Evolutionary conservation across 306 rosid genomes (phyloP), one percentile per base, ranked within the genome.

Genomic region (Quercus suber): DNA sequence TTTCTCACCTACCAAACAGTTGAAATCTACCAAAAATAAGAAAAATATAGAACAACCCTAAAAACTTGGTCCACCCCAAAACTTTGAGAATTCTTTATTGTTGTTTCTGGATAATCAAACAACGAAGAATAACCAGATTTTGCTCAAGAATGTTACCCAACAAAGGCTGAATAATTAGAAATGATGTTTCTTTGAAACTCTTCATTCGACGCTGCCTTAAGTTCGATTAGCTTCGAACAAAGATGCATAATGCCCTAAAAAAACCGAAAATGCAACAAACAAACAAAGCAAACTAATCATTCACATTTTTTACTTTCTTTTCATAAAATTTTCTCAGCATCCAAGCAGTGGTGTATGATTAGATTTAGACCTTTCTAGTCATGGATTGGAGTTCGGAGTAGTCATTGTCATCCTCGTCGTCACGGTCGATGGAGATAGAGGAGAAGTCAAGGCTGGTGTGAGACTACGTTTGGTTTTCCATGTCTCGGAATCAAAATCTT

Each of bases 181-280:
- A 86, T 80, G 3, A 92, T 81, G 82, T 83, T 89, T 73, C 73
- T 82, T 52, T 84, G 89, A 70, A 94, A 90, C 59, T 87, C 96
- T 57, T 84, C 90, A 81, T 71, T 80, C 21, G 97, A 93, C 37
- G 82, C 93, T 55, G 55, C 88, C 90, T 89, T 88, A 31, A 94
- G 87, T 87, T 94, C 98, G 9, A 80, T 61, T 57, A 92, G 92
- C 74, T 94, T 93, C 21, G 89, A 87, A 82, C 98, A 94, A 23
- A 94, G 82, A 86, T 92, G 97, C 75, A 84, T 89, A 60, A 90
- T 90, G 9, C 98, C 98, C 98, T 94, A 45, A 3, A 19, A 75
- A 72, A 58, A 56, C 1, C 25, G 6, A 61, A 61, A 25, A 30
- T n/a, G 27, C 61, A 56, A 19, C 23, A 61, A 14, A 27, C 2